Percentiles rank a stretch among this genome's conserved stretches.
Evolutionary conservation across 2,329 filamentous ascomycete genomes (phyloP).

Genomic region (Hymenotorrendiella dingleyae): DNA sequence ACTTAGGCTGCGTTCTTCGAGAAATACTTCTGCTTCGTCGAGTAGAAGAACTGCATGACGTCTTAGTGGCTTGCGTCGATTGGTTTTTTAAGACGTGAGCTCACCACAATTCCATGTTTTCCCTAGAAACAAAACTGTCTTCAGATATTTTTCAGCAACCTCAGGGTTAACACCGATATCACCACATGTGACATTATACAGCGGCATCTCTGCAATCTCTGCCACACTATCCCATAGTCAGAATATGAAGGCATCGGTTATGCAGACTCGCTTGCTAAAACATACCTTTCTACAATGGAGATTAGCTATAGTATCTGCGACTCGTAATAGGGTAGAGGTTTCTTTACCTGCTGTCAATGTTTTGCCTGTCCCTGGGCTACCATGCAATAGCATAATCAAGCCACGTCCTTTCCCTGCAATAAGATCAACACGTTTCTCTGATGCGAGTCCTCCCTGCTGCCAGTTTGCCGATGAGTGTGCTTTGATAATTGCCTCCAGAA

Average conservation of each 20-base stretch:
- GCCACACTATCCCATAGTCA: constrained; percentile 42
- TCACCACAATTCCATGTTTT: constrained; percentile 13
- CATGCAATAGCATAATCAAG: constrained; percentile 75
- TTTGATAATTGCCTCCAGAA: constrained; percentile 41
- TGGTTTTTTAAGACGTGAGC: too few species aligned
- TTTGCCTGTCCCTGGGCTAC: constrained; percentile 89
- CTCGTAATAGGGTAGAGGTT: too few species aligned
- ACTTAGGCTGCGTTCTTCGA: constrained; percentile 6
- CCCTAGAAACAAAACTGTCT: constrained; percentile 15
- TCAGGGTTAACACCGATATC: constrained; percentile 63
- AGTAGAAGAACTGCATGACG: constrained; percentile 3
- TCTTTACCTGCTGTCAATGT: constrained; percentile 42
- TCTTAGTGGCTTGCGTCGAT: too few species aligned
- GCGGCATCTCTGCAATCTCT: constrained; percentile 42
- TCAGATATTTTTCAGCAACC: constrained; percentile 48
- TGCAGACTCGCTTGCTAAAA: too few species aligned
- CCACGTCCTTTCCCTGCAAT: constrained; percentile 42
- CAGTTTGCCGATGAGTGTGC: too few species aligned
- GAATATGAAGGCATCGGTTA: neutral
- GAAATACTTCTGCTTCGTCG: too few species aligned
- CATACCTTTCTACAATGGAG: too few species aligned
- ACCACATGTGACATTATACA: constrained; percentile 53
- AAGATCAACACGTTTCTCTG: constrained; percentile 33
- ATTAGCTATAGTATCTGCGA: too few species aligned
- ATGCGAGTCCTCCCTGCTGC: too few species aligned